Evolutionary conservation across 2,329 filamentous ascomycete species (phyloP).

Genomic region (Claviceps paspali): DNA sequence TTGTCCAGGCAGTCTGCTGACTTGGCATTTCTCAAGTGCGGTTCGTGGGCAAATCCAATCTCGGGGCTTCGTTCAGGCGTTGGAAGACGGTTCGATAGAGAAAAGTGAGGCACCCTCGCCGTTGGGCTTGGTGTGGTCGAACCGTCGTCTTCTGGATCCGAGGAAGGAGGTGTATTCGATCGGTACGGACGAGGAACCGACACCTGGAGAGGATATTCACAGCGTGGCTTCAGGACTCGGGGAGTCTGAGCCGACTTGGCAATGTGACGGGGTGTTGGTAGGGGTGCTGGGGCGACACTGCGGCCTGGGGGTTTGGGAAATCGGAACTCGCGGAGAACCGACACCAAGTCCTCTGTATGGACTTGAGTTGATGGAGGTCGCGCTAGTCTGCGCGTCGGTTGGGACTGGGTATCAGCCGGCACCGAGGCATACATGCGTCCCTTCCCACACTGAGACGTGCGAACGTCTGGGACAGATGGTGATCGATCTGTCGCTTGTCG

Average conservation of each 20-base stretch:
- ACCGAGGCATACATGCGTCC: constrained; percentile 6
- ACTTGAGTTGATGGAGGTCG: constrained; percentile 13
- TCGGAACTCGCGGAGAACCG: constrained; percentile 20
- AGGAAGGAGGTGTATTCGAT: constrained; percentile 18
- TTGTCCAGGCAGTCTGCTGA: constrained; percentile 16
- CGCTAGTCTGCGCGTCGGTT: constrained; percentile 2
- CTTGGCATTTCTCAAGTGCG: constrained; percentile 13
- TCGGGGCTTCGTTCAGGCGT: constrained; percentile 19
- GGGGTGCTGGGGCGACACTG: constrained; percentile 12
- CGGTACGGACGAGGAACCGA: constrained; percentile 9
- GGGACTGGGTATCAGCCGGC: constrained; percentile 5
- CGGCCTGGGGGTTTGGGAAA: constrained; percentile 21
- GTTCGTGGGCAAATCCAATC: constrained; percentile 12
- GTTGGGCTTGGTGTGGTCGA: constrained; percentile 1
- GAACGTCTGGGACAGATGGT: constrained; percentile 13
- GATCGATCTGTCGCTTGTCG: constrained; percentile 15
- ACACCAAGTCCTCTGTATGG: constrained; percentile 11
- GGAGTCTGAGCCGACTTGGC: constrained; percentile 10
- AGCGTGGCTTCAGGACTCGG: constrained; percentile 13
- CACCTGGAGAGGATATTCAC: constrained; percentile 12
- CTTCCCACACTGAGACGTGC: constrained; percentile 4
- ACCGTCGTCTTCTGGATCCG: constrained; percentile 14
- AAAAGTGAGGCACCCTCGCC: constrained; percentile 8
- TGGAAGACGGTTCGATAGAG: constrained; percentile 10
- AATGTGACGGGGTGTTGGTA: constrained; percentile 10